phyloP scores from a whole-genome alignment of 441 rosid species.

The Cnidoscolus chayamansa region DNA sequence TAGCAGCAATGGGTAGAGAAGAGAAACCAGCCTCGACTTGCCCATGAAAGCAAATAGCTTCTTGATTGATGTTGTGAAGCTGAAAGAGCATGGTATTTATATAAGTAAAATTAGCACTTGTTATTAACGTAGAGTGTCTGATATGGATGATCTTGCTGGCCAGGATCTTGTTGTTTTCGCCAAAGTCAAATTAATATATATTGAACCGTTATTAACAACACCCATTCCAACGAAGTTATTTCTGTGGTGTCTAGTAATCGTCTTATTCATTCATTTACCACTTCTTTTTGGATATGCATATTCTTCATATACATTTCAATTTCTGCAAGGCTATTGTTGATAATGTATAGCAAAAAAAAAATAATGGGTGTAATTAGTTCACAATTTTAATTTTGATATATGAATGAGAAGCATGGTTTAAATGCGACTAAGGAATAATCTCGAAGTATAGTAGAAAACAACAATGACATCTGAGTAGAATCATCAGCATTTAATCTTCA shows the following conservation, averaged over 20 bases:
- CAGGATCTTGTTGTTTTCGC: constrained; percentile 1
- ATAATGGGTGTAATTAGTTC: too few relatives aligned
- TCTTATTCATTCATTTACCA: constrained; percentile 1
- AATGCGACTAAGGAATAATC: too few relatives aligned
- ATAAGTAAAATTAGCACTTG: constrained; percentile 9
- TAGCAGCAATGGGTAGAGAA: constrained; percentile 11
- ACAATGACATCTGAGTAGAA: too few relatives aligned
- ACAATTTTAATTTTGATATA: too few relatives aligned
- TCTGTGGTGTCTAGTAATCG: background rate
- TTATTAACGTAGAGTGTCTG: constrained; percentile 1
- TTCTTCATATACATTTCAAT: too few relatives aligned
- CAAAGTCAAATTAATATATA: background rate
- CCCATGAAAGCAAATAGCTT: background rate
- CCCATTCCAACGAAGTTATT: background rate
- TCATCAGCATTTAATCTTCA: too few relatives aligned
- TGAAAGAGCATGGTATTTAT: constrained; percentile 8
- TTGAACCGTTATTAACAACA: background rate
- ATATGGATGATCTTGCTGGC: background rate
- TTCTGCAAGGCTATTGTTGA: too few relatives aligned
- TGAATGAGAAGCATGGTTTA: too few relatives aligned
- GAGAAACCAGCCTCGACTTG: constrained; percentile 8
- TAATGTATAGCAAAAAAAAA: too few relatives aligned
- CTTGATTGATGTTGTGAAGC: background rate
- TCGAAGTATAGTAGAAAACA: too few relatives aligned
- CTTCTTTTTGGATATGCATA: background rate